Evolutionary conservation across 1,139 yeast genomes (phyloP), one percentile per base, ranked within the genome.

Genomic region (Debaryomyces coudertii): DNA sequence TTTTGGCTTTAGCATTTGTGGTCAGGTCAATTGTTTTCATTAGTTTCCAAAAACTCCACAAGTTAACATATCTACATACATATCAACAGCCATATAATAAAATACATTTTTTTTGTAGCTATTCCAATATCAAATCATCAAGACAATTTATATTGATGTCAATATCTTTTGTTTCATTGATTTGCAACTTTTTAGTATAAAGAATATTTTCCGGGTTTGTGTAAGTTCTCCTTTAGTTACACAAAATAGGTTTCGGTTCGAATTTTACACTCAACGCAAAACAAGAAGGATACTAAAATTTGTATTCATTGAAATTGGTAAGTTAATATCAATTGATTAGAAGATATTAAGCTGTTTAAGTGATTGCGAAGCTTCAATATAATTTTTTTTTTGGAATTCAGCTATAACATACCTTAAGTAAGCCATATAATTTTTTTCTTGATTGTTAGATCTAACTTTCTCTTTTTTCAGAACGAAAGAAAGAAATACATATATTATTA

Each of bases 181-280:
- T 33, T 33, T 33, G 36, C 36, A 33, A 20, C 36, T 33, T 7
- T 2, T 15, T 29, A 15, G 11, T 5, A 14, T 29, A 16, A 29
- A 12, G 6, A 3, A 15, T 29, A 3, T 11, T 33, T 33, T 5
- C 24, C 36, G 36, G 36, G 36, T 38, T 38, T 38, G 41, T 38
- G 41, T 38, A 18, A 38, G 12, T 24, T 14, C 5, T 18, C 30
- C 18, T 11, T 7, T 25, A 18, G 24, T 28, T 16, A 38, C 41
- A 38, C 41, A 38, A 38, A 38, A 38, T 8, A 14, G 34, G 11
- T 14, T 25, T 18, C 4, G 24, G 23, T 37, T 28, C 12, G 22
- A 38, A 16, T 38, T 37, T 38, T 25, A 38, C n/a, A n/a, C 24
- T n/a, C 33, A 27, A 38, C 24, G 34, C 28, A 38, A 38, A 38